Evolutionary conservation across 805 yeast genomes (phyloP), one percentile per base, ranked within the genome.

Genomic region (Cyberlindnera petersonii): DNA sequence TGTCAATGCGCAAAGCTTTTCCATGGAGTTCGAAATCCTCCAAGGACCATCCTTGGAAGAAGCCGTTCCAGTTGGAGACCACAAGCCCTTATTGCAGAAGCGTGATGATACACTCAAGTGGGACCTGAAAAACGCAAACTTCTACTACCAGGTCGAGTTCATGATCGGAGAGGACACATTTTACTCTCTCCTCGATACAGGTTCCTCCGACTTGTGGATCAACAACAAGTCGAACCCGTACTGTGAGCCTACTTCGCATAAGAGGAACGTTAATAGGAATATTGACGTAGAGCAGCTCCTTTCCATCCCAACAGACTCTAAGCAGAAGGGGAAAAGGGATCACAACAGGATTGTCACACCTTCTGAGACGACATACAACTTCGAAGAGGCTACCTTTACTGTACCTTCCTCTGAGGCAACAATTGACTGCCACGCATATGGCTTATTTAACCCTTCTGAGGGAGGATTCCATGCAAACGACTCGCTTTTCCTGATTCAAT

Each of bases 401-500:
- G 11, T 9, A 22, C 24, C 8, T 9, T 22, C 24, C 24, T 22
- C 11, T 22, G 8, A 8, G 11, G 24, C 10, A 22, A 22, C 24
- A 22, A 11, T 22, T 22, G 24, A 22, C 24, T 22, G 24, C 11
- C 8, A 22, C 10, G 11, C 8, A 22, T 22, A 9, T 22, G 24
- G 24, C 11, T 8, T 9, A 22, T 22, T 22, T 8, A 11, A 22
- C 24, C 24, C 24, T 22, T 8, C 8, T 22, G 8, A 8, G 8
- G 8, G 10, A 8, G 24, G 11, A 8, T 22, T 22, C 11, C 8
- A 22, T 8, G 11, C 17, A 7, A 16, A 27, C 13, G 9, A 46
- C 58, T 7, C 19, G 5, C n/a, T 6, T 6, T 72, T 69, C 42
- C 47, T 43, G 21, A 69, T 71, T 42, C 46, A 54, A 33, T 77